Evolutionary conservation across 2,329 filamentous ascomycete species (phyloP).

Genomic region (Arthrobotrys musiformis): DNA sequence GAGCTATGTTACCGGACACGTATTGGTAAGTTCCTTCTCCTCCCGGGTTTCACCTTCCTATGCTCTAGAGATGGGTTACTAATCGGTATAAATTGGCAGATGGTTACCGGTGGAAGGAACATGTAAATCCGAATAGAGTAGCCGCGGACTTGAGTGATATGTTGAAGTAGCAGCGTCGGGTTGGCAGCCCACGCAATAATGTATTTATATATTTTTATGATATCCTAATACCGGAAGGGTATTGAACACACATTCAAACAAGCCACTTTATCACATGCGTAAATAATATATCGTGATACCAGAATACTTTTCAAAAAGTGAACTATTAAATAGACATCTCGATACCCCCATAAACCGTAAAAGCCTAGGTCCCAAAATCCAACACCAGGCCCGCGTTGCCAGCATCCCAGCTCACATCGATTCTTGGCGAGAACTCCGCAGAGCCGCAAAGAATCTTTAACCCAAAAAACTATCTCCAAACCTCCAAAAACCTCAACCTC

Average conservation of each 20-base stretch:
- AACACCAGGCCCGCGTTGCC: too few relatives aligned
- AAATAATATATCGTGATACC: too few relatives aligned
- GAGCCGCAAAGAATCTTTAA: not conserved
- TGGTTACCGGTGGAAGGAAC: slow-evolving; percentile 50
- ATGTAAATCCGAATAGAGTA: slow-evolving; percentile 10
- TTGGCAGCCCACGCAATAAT: not conserved
- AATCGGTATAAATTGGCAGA: slow-evolving; percentile 4
- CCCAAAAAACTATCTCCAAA: slow-evolving; percentile 20
- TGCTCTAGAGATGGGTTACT: not conserved
- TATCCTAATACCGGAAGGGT: not conserved
- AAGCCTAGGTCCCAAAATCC: slow-evolving; percentile 32
- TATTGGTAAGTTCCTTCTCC: slow-evolving; percentile 67
- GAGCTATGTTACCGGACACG: slow-evolving; percentile 86
- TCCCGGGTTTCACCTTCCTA: not conserved
- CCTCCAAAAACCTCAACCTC: not conserved
- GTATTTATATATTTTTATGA: not conserved
- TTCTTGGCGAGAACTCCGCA: slow-evolving; percentile 32
- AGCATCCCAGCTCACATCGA: slow-evolving; percentile 10
- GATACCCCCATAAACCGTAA: too few relatives aligned
- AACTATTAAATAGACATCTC: too few relatives aligned
- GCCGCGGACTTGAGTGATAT: not conserved
- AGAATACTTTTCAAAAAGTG: too few relatives aligned
- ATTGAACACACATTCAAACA: not conserved
- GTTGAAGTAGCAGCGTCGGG: not conserved
- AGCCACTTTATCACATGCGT: not conserved